Percentiles rank a stretch among this genome's conserved stretches.
Evolutionary conservation across 2,329 filamentous ascomycete genomes (phyloP).

Genomic region (Talaromyces pinophilus): DNA sequence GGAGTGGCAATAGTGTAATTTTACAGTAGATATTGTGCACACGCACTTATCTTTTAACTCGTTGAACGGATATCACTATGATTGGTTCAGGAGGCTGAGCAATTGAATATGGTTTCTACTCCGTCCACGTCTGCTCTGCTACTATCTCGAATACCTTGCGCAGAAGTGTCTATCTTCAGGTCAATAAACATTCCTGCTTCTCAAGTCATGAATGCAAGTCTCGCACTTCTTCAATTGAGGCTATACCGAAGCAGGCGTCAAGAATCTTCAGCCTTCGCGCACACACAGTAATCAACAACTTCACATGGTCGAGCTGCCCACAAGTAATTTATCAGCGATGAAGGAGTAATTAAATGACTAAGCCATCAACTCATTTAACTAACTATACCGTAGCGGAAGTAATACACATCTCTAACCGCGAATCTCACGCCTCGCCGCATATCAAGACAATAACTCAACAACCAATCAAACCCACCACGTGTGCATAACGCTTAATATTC

Average conservation of each 20-base stretch:
- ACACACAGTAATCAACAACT: too few relatives aligned
- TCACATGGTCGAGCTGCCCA: background rate
- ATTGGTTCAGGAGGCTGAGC: background rate
- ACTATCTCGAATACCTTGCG: too few relatives aligned
- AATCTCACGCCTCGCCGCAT: background rate
- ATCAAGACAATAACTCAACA: background rate
- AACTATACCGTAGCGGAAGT: too few relatives aligned
- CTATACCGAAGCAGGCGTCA: too few relatives aligned
- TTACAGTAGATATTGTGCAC: background rate
- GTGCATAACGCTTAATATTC: background rate
- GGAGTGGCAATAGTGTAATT: background rate
- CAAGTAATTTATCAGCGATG: background rate
- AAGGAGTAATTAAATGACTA: background rate
- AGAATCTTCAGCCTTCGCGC: too few relatives aligned
- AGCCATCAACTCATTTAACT: background rate
- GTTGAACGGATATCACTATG: background rate
- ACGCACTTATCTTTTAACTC: background rate
- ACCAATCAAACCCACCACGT: background rate
- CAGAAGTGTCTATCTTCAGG: too few relatives aligned
- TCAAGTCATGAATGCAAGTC: too few relatives aligned
- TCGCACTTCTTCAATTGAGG: too few relatives aligned
- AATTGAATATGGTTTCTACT: too few relatives aligned
- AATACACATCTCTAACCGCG: background rate
- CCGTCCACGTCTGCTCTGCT: too few relatives aligned
- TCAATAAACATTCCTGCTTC: too few relatives aligned